Conservation (phyloP, 2,329 filamentous ascomycete species). For the Xylariomycetidae sp. region DNA sequence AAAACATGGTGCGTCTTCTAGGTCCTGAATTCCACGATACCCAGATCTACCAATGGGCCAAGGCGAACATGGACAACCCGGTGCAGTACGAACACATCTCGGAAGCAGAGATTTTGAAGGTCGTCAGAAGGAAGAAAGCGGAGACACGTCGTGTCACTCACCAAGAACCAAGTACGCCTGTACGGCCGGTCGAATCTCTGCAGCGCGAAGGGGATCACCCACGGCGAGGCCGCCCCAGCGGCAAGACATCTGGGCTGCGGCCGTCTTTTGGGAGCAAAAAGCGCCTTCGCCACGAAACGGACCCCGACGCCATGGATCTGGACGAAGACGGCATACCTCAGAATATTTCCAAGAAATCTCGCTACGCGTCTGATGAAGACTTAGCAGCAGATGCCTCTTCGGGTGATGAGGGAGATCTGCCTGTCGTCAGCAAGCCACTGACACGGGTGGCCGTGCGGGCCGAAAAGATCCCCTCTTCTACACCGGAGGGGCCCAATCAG, state of each 20-base stretch:
- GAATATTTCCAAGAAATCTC: conserved; percentile 23
- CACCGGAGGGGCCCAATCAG: conserved; percentile 50
- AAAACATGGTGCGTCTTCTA: conserved; percentile 27
- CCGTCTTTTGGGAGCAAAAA: conserved; percentile 37
- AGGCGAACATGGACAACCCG: conserved; percentile 21
- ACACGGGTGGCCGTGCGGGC: conserved; percentile 38
- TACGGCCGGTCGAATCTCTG: conserved; percentile 5
- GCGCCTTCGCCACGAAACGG: conserved; percentile 29
- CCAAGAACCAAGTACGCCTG: neutral
- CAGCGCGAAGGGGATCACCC: conserved; percentile 19
- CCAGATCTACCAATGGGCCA: conserved; percentile 23
- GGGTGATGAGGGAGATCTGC: conserved; percentile 27
- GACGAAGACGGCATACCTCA: conserved; percentile 20
- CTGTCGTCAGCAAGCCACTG: conserved; percentile 11
- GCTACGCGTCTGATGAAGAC: conserved; percentile 16
- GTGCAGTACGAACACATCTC: conserved; percentile 20
- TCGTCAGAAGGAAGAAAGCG: conserved; percentile 20
- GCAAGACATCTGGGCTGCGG: conserved; percentile 40
- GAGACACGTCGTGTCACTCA: neutral
- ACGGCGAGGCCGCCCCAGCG: conserved; percentile 30
- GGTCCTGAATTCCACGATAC: conserved; percentile 26
- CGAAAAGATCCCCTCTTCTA: conserved; percentile 42
- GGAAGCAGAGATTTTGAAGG: conserved; percentile 18
- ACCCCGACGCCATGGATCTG: conserved; percentile 32
- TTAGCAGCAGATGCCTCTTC: conserved; percentile 15